These are phyloP conservation scores for Fusarium compactum DNA, from an alignment of 2,329 filamentous ascomycete species.

Conservation along the genomic window DNA sequence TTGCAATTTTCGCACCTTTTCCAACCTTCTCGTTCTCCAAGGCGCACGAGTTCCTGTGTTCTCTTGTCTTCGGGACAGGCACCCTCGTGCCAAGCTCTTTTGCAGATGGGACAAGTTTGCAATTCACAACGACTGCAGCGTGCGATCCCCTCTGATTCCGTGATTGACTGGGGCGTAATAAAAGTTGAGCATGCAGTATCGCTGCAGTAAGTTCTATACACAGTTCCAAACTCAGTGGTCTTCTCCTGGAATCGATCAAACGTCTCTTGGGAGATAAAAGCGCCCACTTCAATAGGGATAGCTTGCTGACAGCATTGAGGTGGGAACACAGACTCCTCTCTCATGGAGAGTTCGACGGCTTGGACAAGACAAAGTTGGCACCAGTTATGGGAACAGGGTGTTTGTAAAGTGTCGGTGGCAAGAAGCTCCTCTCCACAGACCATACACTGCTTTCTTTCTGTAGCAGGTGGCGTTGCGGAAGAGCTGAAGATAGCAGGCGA, in stretches of 20 bases:
- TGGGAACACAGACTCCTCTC: conserved; percentile 65
- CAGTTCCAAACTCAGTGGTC: conserved; percentile 61
- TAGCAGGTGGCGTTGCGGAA: fast-evolving
- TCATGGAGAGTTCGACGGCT: conserved; percentile 57
- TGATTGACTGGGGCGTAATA: conserved; percentile 53
- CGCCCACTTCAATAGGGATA: conserved; percentile 53
- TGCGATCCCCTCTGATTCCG: conserved; percentile 50
- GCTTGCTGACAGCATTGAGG: conserved; percentile 62
- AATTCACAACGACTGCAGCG: conserved; percentile 57
- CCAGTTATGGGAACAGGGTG: conserved; percentile 61
- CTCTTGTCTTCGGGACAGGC: conserved; percentile 60
- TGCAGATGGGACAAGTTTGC: conserved; percentile 65
- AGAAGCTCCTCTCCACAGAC: too few relatives aligned
- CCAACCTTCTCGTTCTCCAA: conserved; percentile 61
- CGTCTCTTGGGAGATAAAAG: conserved; percentile 51
- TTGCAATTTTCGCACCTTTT: conserved; percentile 61
- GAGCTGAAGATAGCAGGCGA: fast-evolving
- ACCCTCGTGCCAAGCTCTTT: conserved; percentile 56
- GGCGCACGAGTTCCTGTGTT: conserved; percentile 54
- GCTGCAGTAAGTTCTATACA: conserved; percentile 65
- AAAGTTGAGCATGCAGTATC: conserved; percentile 59
- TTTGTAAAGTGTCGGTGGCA: too few relatives aligned
- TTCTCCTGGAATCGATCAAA: conserved; percentile 56
- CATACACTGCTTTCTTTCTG: neutral
- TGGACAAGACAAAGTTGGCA: conserved; percentile 60